Conservation (phyloP, 139 green algal species). For the Diplosphaera chodatii region DNA sequence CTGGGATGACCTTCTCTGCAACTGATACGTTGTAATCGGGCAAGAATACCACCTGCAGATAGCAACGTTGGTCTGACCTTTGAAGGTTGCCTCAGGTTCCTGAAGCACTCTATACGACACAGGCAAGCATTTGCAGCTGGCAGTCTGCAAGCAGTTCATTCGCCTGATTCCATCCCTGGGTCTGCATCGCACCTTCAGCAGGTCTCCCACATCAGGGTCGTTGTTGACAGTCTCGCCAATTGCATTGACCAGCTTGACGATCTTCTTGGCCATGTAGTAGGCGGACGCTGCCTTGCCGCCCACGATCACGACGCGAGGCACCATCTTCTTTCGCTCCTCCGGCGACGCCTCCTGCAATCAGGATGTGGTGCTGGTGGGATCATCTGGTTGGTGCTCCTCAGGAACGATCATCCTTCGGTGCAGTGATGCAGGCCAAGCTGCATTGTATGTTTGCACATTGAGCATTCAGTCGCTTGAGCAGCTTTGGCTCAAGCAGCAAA, state of each 20-base stretch:
- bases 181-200: slow-evolving; percentile 59
- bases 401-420: no score
- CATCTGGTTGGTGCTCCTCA: no score
- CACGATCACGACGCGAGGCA: slow-evolving; percentile 59
- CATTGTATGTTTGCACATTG: no score
- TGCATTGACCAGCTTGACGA: slow-evolving; percentile 83
- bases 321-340: slow-evolving; percentile 54
- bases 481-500: no score
- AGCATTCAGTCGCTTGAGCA: no score
- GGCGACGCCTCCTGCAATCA: slow-evolving; percentile 19
- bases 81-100: background rate
- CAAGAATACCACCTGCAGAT: slow-evolving; percentile 73
- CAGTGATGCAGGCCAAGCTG: no score
- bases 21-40: slow-evolving; percentile 95
- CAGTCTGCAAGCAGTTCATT: no score
- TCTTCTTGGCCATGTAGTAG: slow-evolving; percentile 98
- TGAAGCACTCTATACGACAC: no score
- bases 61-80: background rate
- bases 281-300: slow-evolving; percentile 85
- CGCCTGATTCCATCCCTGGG: no score
- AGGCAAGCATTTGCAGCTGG: background rate
- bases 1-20: slow-evolving; percentile 79
- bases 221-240: slow-evolving; percentile 83
- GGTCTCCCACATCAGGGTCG: slow-evolving; percentile 78
- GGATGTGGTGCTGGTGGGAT: background rate